These are phyloP conservation scores for Byssoonygena ceratinophila DNA, from an alignment of 2,329 filamentous ascomycete genomes.

Conservation along the genomic window DNA sequence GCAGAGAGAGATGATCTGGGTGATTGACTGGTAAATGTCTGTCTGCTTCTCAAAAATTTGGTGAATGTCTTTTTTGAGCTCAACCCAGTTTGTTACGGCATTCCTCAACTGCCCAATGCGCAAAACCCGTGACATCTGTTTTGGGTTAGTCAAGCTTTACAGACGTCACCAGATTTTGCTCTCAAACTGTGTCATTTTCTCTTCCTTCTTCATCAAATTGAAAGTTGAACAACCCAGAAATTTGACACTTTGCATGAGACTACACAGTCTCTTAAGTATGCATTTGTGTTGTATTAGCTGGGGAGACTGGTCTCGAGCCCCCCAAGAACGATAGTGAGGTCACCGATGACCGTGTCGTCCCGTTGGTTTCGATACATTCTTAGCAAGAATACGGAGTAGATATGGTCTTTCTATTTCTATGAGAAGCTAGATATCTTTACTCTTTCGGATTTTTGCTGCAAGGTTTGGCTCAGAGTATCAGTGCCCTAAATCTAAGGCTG, in stretches of 20 bases:
- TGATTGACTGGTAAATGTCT: neutral
- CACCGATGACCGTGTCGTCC: constrained; percentile 38
- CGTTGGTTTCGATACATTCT: constrained; percentile 40
- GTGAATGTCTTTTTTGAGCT: neutral
- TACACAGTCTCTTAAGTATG: constrained; percentile 32
- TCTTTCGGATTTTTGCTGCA: neutral
- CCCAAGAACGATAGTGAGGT: constrained; percentile 43
- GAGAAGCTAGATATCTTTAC: too few species aligned
- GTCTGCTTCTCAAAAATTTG: constrained; percentile 5
- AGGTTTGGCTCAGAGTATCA: too few species aligned
- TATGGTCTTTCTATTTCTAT: too few species aligned
- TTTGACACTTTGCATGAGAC: constrained; percentile 45
- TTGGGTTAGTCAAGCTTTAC: neutral
- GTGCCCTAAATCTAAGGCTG: too few species aligned
- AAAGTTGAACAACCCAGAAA: constrained; percentile 47
- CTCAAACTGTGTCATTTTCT: constrained; percentile 28
- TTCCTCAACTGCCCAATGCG: neutral
- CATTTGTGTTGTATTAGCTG: constrained; percentile 49
- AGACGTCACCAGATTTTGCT: neutral
- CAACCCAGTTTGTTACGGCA: constrained; percentile 4
- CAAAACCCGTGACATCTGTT: constrained; percentile 7
- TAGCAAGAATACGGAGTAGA: too few species aligned
- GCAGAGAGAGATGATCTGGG: neutral
- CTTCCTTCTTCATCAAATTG: constrained; percentile 33
- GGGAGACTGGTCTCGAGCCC: constrained; percentile 40